Evolutionary conservation across 345 rosid genomes (phyloP), one percentile per base, ranked within the genome.

Genomic region (Brassica rapa): DNA sequence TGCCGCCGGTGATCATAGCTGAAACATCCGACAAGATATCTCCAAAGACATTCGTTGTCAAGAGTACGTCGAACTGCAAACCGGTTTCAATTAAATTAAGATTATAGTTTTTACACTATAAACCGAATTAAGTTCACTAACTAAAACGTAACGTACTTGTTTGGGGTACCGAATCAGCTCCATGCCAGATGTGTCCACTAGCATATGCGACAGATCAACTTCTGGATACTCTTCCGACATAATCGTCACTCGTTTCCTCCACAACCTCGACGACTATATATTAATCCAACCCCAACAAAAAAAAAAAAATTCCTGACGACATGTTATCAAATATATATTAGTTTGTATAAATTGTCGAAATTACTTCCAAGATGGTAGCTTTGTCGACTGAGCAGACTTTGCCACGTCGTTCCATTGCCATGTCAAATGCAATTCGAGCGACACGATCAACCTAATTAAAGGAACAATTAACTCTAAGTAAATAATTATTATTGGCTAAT

Each of bases 121-220:
- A 23, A 57, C 29, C 27, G 14, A 1, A 56, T 3, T 9, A 23
- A 56, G 11, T 8, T 21, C 30, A 19, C 5, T 21, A 10, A 21
- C 4, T 57, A 16, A 55, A 39, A 9, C 27, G 12, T 21, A 9
- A 55, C 60, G 3, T 55, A 55, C 60, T 56, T 55, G 60, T 55
- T 55, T 55, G 23, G 60, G 62, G 29, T 23, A 57, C 11, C 62
- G 62, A 57, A 57, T 57, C 14, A 57, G 29, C 62, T 57, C 62
- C 29, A 57, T 21, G 62, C 62, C 62, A 57, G 62, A 57, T 57
- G 62, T 57, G 62, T 57, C 62, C 62, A 57, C 62, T 57, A 55
- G 25, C 27, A 21, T 9, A 21, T 57, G 62, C 14, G 62, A 57
- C 4, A 21, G 27, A 57, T 57, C 62, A 1, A 21, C 29, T 57